Conservation (phyloP, 2,329 filamentous ascomycete genomes). For the Nemania sp. region DNA sequence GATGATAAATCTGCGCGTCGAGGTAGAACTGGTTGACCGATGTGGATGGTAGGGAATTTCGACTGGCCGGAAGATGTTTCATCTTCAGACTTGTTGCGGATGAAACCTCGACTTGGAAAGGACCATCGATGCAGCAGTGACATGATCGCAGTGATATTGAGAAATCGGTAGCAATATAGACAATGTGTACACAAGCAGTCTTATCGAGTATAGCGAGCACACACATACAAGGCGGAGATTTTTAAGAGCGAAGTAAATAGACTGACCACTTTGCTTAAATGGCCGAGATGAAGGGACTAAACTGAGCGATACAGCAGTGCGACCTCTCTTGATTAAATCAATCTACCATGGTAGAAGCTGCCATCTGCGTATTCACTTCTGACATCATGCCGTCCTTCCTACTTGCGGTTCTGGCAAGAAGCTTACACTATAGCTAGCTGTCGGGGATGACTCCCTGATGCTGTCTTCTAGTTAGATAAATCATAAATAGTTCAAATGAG, state of each 20-base stretch:
- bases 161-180: conserved; percentile 20
- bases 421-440: background rate
- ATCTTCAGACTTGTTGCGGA: conserved; percentile 25
- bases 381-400: conserved; percentile 8
- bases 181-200: conserved; percentile 10
- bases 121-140: conserved; percentile 39
- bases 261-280: background rate
- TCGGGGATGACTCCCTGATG: background rate
- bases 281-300: background rate
- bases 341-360: conserved; percentile 10
- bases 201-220: conserved; percentile 9
- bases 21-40: conserved; percentile 25
- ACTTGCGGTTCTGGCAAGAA: background rate
- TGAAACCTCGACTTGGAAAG: conserved; percentile 35
- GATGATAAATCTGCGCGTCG: conserved; percentile 34
- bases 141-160: conserved; percentile 25
- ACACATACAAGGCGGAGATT: background rate
- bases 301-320: background rate
- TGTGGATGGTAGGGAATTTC: conserved; percentile 33
- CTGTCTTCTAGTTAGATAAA: background rate
- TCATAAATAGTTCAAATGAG: background rate
- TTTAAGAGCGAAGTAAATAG: background rate
- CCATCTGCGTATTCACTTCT: background rate
- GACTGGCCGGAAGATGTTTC: conserved; percentile 14
- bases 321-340: background rate